Percentiles rank a stretch among this genome's conserved stretches.
Conservation (phyloP, 345 rosid genomes). For the Eucalyptus marginata region DNA sequence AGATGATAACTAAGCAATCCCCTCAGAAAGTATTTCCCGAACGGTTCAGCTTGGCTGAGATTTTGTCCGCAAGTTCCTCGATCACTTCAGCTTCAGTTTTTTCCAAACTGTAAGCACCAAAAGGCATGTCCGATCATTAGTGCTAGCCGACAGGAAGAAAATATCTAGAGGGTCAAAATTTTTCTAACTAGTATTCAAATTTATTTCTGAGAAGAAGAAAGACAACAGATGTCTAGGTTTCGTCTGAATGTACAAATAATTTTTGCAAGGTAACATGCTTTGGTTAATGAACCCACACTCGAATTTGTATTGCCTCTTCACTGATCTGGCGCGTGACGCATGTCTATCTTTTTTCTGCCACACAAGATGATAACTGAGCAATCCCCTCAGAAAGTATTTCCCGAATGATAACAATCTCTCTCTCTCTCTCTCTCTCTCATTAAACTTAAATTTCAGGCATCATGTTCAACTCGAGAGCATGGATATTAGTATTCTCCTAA, state of each 20-base stretch:
- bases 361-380: not conserved
- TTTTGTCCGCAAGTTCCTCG: too few relatives aligned
- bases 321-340: too few relatives aligned
- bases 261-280: not conserved
- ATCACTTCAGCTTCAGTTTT: too few relatives aligned
- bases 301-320: not conserved
- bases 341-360: too few relatives aligned
- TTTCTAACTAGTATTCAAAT: not conserved
- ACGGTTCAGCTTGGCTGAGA: too few relatives aligned
- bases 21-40: too few relatives aligned
- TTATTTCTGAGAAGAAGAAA: not conserved
- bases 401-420: too few relatives aligned
- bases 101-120: not conserved
- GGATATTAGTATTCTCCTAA: not conserved
- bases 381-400: too few relatives aligned
- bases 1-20: too few relatives aligned
- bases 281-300: not conserved
- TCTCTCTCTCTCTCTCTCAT: too few relatives aligned
- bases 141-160: not conserved
- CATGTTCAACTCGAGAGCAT: not conserved
- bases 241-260: not conserved
- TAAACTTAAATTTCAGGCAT: too few relatives aligned
- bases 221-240: not conserved
- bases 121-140: not conserved
- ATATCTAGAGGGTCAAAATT: not conserved